phyloP scores from a whole-genome alignment of 2,329 filamentous ascomycete genomes.

The Trichoderma sp. region DNA sequence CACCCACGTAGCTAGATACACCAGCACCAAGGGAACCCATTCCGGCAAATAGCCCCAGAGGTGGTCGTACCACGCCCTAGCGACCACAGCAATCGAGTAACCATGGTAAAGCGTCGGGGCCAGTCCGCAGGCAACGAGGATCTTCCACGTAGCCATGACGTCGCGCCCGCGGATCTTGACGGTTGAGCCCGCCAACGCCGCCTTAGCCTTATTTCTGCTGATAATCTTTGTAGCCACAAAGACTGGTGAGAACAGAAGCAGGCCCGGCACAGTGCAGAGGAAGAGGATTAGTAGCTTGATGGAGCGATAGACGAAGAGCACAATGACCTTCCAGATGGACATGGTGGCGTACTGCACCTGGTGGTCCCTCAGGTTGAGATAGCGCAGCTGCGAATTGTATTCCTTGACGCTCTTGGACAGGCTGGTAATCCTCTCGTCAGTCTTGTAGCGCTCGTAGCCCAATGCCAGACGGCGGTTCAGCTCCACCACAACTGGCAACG shows the following conservation, averaged over 20 bases:
- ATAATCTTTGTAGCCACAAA: slow-evolving; percentile 83
- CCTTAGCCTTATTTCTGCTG: slow-evolving; percentile 75
- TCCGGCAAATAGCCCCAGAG: slow-evolving; percentile 78
- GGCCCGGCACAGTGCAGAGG: slow-evolving; percentile 79
- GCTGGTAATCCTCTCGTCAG: slow-evolving; percentile 77
- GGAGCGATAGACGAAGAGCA: slow-evolving; percentile 75
- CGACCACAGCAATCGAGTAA: slow-evolving; percentile 72
- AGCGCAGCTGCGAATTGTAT: slow-evolving; percentile 84
- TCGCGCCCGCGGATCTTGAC: slow-evolving; percentile 88
- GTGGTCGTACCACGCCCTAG: slow-evolving; percentile 77
- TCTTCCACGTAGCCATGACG: slow-evolving; percentile 92
- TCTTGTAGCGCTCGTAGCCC: slow-evolving; percentile 89
- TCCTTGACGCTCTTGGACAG: slow-evolving; percentile 73
- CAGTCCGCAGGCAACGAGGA: slow-evolving; percentile 81
- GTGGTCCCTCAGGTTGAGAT: slow-evolving; percentile 86
- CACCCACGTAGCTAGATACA: slow-evolving; percentile 72
- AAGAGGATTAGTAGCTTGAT: slow-evolving; percentile 74
- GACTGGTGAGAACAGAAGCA: slow-evolving; percentile 83
- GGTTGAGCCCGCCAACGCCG: slow-evolving; percentile 78
- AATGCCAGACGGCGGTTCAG: slow-evolving; percentile 87
- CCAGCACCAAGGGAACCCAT: slow-evolving; percentile 75
- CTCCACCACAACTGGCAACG: slow-evolving; percentile 88
- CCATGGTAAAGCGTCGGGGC: slow-evolving; percentile 79
- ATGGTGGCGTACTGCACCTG: slow-evolving; percentile 91
- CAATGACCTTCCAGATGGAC: slow-evolving; percentile 71